Evolutionary conservation across 768 basidiomycete genomes (phyloP).

Genomic region (Gymnopilus junonius): DNA sequence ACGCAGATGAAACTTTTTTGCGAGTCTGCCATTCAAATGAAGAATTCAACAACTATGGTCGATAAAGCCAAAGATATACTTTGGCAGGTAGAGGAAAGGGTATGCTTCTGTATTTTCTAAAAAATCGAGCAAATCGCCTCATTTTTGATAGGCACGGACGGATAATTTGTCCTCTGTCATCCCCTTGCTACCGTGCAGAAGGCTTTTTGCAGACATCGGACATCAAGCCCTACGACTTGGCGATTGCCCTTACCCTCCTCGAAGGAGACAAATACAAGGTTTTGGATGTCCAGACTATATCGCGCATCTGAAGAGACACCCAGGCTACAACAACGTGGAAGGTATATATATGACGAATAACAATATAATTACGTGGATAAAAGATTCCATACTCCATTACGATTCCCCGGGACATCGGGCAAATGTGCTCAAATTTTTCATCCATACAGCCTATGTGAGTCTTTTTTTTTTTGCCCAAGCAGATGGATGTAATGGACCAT

Average conservation of each 20-base stretch:
- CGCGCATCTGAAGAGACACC: conserved; percentile 35
- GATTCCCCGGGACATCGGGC: conserved; percentile 40
- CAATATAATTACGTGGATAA: conserved; percentile 43
- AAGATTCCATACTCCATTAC: conserved; percentile 43
- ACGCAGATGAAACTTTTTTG: conserved; percentile 41
- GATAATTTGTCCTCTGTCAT: conserved; percentile 7
- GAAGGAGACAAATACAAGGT: conserved; percentile 46
- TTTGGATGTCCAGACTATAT: conserved; percentile 47
- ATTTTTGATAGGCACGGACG: conserved; percentile 7
- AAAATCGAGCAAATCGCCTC: background rate
- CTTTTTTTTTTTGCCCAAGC: background rate
- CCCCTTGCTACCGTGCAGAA: conserved; percentile 27
- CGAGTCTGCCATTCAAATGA: conserved; percentile 28
- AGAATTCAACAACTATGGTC: conserved; percentile 34
- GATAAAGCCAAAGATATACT: conserved; percentile 37
- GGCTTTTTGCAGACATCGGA: conserved; percentile 33
- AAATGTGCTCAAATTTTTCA: conserved; percentile 47
- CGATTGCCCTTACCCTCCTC: conserved; percentile 45
- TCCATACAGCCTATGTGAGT: conserved; percentile 44
- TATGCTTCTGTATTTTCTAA: conserved; percentile 11
- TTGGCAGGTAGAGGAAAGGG: conserved; percentile 32
- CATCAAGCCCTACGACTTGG: conserved; percentile 43
- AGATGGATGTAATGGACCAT: background rate
- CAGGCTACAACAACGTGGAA: conserved; percentile 37
- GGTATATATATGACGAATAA: conserved; percentile 39